phyloP scores from a whole-genome alignment of 2,329 filamentous ascomycete genomes.

The Fusarium citri region DNA sequence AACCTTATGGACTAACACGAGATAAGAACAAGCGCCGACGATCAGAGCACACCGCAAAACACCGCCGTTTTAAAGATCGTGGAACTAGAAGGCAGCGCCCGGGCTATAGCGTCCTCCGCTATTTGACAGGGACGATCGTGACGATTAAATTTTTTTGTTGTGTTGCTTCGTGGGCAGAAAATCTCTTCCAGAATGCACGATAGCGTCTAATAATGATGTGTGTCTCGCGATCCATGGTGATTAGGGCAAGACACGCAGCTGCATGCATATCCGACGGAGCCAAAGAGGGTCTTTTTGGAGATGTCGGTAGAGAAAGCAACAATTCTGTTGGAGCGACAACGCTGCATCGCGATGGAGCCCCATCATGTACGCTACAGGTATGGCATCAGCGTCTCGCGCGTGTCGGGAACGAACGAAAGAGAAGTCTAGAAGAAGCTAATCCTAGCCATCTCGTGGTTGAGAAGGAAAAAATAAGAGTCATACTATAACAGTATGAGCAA shows the following conservation, averaged over 20 bases:
- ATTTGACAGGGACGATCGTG: slow-evolving; percentile 26
- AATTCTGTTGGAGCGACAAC: slow-evolving; percentile 35
- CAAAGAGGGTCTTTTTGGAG: slow-evolving; percentile 34
- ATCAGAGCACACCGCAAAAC: slow-evolving; percentile 37
- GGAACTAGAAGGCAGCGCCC: slow-evolving; percentile 36
- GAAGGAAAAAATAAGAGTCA: slow-evolving; percentile 38
- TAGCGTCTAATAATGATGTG: slow-evolving; percentile 25
- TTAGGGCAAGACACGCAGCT: slow-evolving; percentile 45
- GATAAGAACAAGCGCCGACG: slow-evolving; percentile 35
- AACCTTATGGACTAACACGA: slow-evolving; percentile 29
- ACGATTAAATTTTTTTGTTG: slow-evolving; percentile 19
- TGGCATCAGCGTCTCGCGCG: slow-evolving; percentile 23
- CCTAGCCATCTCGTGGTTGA: slow-evolving; percentile 14
- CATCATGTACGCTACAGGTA: slow-evolving; percentile 1
- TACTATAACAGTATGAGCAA: slow-evolving; percentile 10
- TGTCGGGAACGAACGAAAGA: slow-evolving; percentile 46
- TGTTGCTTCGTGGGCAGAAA: slow-evolving; percentile 37
- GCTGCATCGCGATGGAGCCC: slow-evolving; percentile 43
- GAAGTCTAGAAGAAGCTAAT: slow-evolving; percentile 20
- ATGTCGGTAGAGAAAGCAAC: slow-evolving; percentile 14
- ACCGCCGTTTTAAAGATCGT: slow-evolving; percentile 33
- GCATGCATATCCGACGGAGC: slow-evolving; percentile 33
- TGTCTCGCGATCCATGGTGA: slow-evolving; percentile 20
- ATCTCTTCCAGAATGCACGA: slow-evolving; percentile 18
- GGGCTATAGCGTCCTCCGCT: slow-evolving; percentile 36